Conservation (phyloP, 2,329 filamentous ascomycete genomes). For the Exutisphaerella laricina region DNA sequence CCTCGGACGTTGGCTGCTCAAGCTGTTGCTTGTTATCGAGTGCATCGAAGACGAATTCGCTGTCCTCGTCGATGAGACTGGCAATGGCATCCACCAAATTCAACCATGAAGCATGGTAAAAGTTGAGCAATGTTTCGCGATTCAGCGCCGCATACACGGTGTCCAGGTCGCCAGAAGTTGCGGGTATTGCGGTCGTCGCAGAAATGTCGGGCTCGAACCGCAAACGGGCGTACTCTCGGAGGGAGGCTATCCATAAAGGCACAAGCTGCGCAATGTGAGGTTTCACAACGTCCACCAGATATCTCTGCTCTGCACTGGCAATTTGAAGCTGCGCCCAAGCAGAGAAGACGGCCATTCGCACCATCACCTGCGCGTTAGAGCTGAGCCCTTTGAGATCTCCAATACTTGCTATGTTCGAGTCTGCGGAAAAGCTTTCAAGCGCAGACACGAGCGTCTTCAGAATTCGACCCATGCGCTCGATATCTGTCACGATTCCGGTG, state of each 20-base stretch:
- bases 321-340: slow-evolving; percentile 98
- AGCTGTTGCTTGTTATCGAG: slow-evolving; percentile 74
- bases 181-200: slow-evolving; percentile 70
- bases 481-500: slow-evolving; percentile 92
- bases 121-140: slow-evolving; percentile 83
- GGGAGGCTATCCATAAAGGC: slow-evolving; percentile 85
- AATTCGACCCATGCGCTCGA: slow-evolving; percentile 98
- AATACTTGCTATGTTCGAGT: slow-evolving; percentile 76
- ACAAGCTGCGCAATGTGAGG: slow-evolving; percentile 87
- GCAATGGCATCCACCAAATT: slow-evolving; percentile 96
- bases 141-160: slow-evolving; percentile 94
- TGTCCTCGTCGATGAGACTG: slow-evolving; percentile 94
- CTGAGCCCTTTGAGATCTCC: slow-evolving; percentile 89
- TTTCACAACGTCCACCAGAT: slow-evolving; percentile 79
- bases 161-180: slow-evolving; percentile 70
- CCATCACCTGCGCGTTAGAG: slow-evolving; percentile 96
- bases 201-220: slow-evolving; percentile 97
- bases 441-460: slow-evolving; percentile 87
- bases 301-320: slow-evolving; percentile 84
- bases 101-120: slow-evolving; percentile 96
- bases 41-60: slow-evolving; percentile 94
- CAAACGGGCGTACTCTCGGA: slow-evolving; percentile 87
- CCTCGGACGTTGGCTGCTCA: slow-evolving; percentile 13
- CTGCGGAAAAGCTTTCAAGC: slow-evolving; percentile 80
- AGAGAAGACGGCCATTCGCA: slow-evolving; percentile 94